Percentiles rank a stretch among this genome's conserved stretches.
These are phyloP conservation scores for Malassezia nana DNA, from an alignment of 1,284 basidiomycete species.

Conservation along the genomic window DNA sequence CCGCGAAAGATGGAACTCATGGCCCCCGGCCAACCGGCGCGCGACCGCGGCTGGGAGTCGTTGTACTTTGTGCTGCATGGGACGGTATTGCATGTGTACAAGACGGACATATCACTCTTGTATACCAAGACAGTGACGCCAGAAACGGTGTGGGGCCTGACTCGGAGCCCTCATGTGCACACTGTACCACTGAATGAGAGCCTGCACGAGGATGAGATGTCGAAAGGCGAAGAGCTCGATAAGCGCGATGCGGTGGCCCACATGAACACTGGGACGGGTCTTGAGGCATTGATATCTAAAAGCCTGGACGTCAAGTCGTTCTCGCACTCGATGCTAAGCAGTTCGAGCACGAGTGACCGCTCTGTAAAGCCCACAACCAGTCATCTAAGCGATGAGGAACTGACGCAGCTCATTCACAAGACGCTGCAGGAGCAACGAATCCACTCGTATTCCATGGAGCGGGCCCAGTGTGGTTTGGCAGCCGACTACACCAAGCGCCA, in stretches of 20 bases:
- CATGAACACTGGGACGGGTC: not conserved
- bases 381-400: not conserved
- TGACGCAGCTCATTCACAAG: not conserved
- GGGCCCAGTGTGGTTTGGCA: slow-evolving; percentile 82
- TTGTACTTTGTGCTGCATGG: slow-evolving; percentile 85
- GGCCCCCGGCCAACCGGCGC: slow-evolving; percentile 71
- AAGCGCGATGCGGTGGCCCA: not conserved
- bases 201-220: slow-evolving; percentile 28
- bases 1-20: slow-evolving; percentile 90
- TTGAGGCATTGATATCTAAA: not conserved
- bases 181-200: slow-evolving; percentile 19
- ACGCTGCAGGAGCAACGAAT: slow-evolving; percentile 45
- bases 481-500: slow-evolving; percentile 88
- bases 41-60: slow-evolving; percentile 81
- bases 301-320: not conserved
- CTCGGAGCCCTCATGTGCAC: slow-evolving; percentile 36
- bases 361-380: not conserved
- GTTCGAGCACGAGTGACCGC: not conserved
- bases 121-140: not conserved
- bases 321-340: not conserved
- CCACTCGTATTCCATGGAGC: slow-evolving; percentile 69
- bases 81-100: slow-evolving; percentile 75
- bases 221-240: slow-evolving; percentile 10
- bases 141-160: slow-evolving; percentile 10
- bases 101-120: slow-evolving; percentile 50